Evolutionary conservation across 805 yeast genomes (phyloP).

Genomic region (Starmera caribaea): DNA sequence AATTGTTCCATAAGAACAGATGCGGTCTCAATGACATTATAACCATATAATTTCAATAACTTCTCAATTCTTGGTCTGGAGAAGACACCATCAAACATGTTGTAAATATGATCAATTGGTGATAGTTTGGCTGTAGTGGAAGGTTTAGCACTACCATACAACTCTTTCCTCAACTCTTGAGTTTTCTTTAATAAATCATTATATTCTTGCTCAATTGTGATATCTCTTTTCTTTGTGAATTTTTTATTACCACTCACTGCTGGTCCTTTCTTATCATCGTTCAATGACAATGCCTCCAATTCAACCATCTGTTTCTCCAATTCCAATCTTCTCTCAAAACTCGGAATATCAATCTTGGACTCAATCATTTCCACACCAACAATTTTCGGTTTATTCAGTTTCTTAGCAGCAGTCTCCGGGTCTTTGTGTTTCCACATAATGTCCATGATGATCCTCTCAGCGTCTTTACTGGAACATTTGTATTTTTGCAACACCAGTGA

Average conservation of each 20-base stretch:
- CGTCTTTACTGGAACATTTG: constrained; percentile 12
- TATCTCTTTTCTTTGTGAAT: not conserved
- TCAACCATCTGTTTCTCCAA: constrained; percentile 14
- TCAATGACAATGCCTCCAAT: constrained; percentile 7
- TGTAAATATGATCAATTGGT: constrained; percentile 28
- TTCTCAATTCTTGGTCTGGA: constrained; percentile 25
- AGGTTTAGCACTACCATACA: constrained; percentile 9
- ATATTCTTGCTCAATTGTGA: constrained; percentile 6
- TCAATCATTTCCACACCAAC: constrained; percentile 12
- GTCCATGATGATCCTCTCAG: constrained; percentile 28
- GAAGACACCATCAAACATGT: constrained; percentile 22
- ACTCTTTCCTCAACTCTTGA: constrained; percentile 9
- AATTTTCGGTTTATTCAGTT: constrained; percentile 8
- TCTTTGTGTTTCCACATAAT: constrained; percentile 32
- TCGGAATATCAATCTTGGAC: constrained; percentile 14
- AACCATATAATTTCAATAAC: constrained; percentile 26
- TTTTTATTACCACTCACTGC: not conserved
- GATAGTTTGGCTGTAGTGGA: constrained; percentile 7
- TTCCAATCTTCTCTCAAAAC: constrained; percentile 17
- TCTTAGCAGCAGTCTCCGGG: constrained; percentile 12
- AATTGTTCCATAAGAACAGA: constrained; percentile 11
- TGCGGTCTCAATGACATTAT: constrained; percentile 21
- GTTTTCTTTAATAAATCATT: constrained; percentile 11
- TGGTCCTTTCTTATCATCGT: not conserved
- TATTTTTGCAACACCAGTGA: constrained; percentile 18